phyloP scores from a whole-genome alignment of 371 early-diverging fungal species.

The Actinomortierella ambigua region DNA sequence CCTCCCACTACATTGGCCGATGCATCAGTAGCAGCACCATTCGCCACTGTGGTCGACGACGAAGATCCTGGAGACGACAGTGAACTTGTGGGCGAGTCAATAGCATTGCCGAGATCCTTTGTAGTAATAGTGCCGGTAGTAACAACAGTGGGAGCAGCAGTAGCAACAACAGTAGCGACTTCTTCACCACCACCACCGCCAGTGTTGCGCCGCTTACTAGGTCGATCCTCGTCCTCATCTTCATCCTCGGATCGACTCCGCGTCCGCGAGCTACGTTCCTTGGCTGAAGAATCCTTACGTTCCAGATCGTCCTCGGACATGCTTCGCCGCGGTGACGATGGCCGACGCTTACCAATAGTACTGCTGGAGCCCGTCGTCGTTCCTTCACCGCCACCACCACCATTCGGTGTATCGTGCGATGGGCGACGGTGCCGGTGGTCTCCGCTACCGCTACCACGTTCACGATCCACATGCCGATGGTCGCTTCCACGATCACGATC shows the following conservation, averaged over 20 bases:
- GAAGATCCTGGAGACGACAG: no score
- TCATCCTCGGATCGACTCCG: conserved; percentile 43
- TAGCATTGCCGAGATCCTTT: no score
- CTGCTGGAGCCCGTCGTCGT: no score
- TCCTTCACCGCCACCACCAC: no score
- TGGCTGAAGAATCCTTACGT: no score
- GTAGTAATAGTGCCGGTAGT: not conserved
- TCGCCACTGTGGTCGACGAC: no score
- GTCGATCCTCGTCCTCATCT: conserved; percentile 26
- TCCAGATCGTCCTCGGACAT: no score
- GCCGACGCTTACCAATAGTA: no score
- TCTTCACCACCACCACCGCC: conserved; percentile 34
- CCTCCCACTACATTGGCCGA: no score
- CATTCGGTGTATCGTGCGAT: conserved; percentile 5
- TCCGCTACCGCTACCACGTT: conserved; percentile 20
- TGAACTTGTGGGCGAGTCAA: no score
- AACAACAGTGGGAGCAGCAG: not conserved
- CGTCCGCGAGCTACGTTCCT: conserved; percentile 26
- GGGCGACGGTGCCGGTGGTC: conserved; percentile 28
- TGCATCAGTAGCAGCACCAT: no score
- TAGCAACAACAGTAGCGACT: not conserved
- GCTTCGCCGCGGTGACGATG: no score
- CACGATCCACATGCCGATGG: not conserved
- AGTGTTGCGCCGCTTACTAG: conserved; percentile 33
- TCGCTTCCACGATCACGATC: conserved; percentile 34